These are phyloP conservation scores for Schwanniomyces pseudopolymorphus DNA, from an alignment of 805 yeast species.

Conservation along the genomic window DNA sequence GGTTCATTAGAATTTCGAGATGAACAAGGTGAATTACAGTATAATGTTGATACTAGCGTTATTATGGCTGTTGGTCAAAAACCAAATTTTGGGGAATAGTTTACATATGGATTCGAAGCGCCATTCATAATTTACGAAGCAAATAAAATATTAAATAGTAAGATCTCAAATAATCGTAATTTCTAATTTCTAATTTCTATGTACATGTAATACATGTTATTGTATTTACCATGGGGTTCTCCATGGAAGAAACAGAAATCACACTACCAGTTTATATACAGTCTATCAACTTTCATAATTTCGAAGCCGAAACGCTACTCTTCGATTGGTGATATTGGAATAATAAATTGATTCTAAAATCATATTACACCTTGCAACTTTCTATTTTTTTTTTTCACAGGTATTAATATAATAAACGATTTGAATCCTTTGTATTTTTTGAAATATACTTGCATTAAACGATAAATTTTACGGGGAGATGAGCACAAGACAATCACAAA, in stretches of 20 bases:
- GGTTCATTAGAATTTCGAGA: conserved; percentile 14
- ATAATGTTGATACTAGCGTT: conserved; percentile 17
- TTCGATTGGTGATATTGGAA: neutral
- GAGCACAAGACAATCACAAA: conserved; percentile 44
- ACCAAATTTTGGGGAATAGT: neutral
- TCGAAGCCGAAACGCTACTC: neutral
- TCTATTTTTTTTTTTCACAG: neutral
- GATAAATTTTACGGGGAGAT: conserved; percentile 12
- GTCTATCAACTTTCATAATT: neutral
- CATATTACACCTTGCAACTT: neutral
- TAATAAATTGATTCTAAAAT: too few relatives aligned
- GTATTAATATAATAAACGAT: neutral
- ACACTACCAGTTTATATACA: neutral
- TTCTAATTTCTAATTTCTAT: too few relatives aligned
- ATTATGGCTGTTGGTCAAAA: conserved; percentile 30
- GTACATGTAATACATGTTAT: too few relatives aligned
- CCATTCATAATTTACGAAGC: too few relatives aligned
- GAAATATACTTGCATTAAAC: neutral
- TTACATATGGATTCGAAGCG: too few relatives aligned
- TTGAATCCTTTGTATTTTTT: neutral
- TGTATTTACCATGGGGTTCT: too few relatives aligned
- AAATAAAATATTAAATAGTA: too few relatives aligned
- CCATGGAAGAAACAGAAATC: neutral
- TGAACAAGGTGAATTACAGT: conserved; percentile 6
- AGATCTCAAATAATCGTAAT: too few relatives aligned